Evolutionary conservation across 177 flowering plant species (phyloP).

Genomic region (Vitis hybrid): DNA sequence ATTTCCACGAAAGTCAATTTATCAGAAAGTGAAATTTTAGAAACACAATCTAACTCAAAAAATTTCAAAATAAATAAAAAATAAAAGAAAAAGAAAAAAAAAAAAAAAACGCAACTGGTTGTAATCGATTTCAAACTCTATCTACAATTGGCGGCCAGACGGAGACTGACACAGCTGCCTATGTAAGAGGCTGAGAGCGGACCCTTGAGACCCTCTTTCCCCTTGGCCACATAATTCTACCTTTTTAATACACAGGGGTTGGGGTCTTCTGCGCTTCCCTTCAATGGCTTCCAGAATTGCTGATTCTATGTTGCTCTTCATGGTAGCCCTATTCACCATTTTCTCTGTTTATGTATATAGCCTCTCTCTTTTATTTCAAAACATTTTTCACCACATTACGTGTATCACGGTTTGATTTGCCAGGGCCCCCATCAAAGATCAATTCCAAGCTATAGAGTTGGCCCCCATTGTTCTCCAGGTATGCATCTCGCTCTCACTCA

Average conservation of each 20-base stretch:
- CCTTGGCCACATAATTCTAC: background rate
- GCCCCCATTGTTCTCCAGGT: slow-evolving; percentile 38
- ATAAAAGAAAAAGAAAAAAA: background rate
- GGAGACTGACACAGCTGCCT: background rate
- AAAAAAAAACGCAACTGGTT: background rate
- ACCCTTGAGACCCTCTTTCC: background rate
- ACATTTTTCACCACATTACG: background rate
- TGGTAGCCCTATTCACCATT: slow-evolving; percentile 17
- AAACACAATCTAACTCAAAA: too few species aligned
- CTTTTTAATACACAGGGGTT: background rate
- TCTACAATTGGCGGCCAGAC: background rate
- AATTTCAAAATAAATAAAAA: background rate
- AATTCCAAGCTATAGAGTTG: slow-evolving; percentile 25
- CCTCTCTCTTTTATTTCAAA: background rate
- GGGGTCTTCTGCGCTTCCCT: slow-evolving; percentile 22
- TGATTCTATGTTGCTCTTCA: slow-evolving; percentile 34
- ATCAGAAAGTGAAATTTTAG: too few species aligned
- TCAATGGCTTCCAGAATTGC: slow-evolving; percentile 52
- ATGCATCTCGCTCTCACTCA: slow-evolving; percentile 5
- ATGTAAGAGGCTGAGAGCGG: background rate
- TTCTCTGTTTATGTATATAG: background rate
- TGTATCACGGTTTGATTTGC: slow-evolving; percentile 10
- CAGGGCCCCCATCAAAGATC: slow-evolving; percentile 50
- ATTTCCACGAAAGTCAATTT: too few species aligned
- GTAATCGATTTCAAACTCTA: background rate